Base-by-base conservation (phyloP, 2,329 filamentous ascomycete species). In the Talaromyces sp. region DNA sequence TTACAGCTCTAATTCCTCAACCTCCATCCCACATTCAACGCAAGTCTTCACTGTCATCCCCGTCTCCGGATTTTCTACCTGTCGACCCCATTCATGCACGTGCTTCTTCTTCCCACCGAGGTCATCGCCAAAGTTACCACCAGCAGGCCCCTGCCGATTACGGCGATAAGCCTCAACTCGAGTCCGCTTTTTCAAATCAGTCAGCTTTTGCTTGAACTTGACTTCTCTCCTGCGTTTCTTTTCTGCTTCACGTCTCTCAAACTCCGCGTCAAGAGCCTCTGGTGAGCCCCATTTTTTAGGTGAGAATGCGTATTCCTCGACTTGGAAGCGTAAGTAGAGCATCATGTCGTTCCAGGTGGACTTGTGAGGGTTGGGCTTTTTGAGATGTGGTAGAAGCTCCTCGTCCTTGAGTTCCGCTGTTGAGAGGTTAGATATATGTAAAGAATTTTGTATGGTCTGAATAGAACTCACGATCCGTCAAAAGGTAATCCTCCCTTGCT, bases 261-360 rank as follows among this genome's bases (percentile, higher is more conserved):
- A 98, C 79, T 98, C 94, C 5, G 86, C 91, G 74, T 98, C 95
- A 4, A 98, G 80, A 0, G 89, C 90, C 73, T 95, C 93, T 0
- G 91, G 79, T 0, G 90, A 92, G 0, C 95, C 95, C 95, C 95
- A 99, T 80, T 97, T 97, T 69, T 87, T 88, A 1, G 85, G 78
- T 0, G 81, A 87, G 71, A 98, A 89, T 0, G 94, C 95, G 74
- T 97, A 97, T 64, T 93, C 92, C 74, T 99, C 95, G 2, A 99
- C 91, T 74, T 99, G 95, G 67, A 88, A 96, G 0, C 95, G 90
- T 24, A 99, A 83, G 75, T 95, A 99, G 2, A 99, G 85, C 89
- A 97, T 97, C 95, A 99, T 99, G 81, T 96, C 92, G 77, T 97
- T 93, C 92, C 93, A 99, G 66, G 93, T 93, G 0, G 90, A 88